Evolutionary conservation across 192 early-diverging fungal genomes (phyloP).

Genomic region (Martensiomyces pterosporus): DNA sequence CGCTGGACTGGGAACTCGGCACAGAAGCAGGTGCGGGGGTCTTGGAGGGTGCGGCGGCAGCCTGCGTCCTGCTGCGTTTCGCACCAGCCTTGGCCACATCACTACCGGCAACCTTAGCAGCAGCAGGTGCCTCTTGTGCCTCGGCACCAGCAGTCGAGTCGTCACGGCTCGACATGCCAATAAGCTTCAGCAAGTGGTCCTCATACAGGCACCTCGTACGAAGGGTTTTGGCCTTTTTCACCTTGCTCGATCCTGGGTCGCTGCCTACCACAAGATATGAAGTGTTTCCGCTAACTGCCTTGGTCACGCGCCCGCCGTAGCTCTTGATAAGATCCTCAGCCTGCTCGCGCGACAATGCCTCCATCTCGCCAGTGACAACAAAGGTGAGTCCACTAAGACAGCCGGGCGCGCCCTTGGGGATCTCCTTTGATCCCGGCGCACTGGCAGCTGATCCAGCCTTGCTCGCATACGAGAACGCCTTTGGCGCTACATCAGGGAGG

Average conservation of each 20-base stretch:
- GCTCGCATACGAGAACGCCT: constrained; percentile 20
- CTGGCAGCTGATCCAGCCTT: constrained; percentile 23
- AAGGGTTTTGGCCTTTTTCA: constrained; percentile 67
- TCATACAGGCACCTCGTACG: constrained; percentile 74
- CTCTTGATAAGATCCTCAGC: constrained; percentile 80
- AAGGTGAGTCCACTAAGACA: constrained; percentile 73
- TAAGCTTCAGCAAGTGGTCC: constrained; percentile 77
- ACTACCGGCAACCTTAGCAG: background rate
- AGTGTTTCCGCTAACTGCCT: constrained; percentile 74
- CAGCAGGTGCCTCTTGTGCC: too few species aligned
- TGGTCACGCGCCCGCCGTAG: constrained; percentile 80
- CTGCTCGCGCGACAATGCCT: constrained; percentile 69
- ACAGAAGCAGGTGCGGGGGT: constrained; percentile 3
- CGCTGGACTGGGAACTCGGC: background rate
- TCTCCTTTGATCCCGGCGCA: constrained; percentile 61
- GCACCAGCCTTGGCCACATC: background rate
- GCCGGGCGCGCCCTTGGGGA: constrained; percentile 68
- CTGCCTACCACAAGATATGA: constrained; percentile 81
- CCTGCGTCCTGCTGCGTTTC: too few species aligned
- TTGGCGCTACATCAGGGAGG: constrained; percentile 26
- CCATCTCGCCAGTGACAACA: constrained; percentile 92
- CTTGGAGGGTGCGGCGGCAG: background rate
- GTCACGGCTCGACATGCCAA: constrained; percentile 50
- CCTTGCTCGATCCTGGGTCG: constrained; percentile 82
- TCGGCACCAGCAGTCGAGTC: background rate